These are phyloP conservation scores for Fusarium sterilihyphosum DNA, from an alignment of 2,329 filamentous ascomycete species.

Conservation along the genomic window DNA sequence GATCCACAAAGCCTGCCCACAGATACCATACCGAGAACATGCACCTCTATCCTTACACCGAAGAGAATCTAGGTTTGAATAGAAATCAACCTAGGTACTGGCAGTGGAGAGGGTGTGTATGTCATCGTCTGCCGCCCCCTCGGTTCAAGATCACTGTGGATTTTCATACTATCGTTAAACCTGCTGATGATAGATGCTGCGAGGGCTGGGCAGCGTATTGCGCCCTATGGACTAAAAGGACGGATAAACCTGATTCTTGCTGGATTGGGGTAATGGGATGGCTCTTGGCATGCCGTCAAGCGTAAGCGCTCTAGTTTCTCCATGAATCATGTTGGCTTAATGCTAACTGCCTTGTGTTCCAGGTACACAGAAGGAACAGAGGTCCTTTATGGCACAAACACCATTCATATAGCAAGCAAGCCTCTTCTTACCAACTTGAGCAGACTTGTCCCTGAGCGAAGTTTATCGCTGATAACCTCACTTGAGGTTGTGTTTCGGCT, in stretches of 20 bases:
- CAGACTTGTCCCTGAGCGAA: neutral
- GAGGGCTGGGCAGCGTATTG: neutral
- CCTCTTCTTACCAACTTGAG: neutral
- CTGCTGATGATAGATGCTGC: neutral
- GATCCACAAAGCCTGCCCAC: neutral
- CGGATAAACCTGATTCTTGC: neutral
- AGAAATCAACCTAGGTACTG: neutral
- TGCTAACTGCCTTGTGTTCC: too few relatives aligned
- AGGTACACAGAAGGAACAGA: neutral
- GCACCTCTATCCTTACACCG: fast-evolving
- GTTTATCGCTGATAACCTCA: neutral
- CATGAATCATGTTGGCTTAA: too few relatives aligned
- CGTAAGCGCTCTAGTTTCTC: neutral
- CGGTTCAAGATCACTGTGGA: fast-evolving
- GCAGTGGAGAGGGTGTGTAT: constrained; percentile 15
- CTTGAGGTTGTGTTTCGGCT: neutral
- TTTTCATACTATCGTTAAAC: fast-evolving
- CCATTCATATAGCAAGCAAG: neutral
- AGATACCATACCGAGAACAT: fast-evolving
- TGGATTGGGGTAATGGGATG: neutral
- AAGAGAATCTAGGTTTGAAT: neutral
- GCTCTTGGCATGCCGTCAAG: neutral
- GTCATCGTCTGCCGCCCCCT: neutral
- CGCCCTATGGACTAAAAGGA: neutral
- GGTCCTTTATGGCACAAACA: neutral